Conservation (phyloP, 176 grass and related monocot genomes). For the Hsuehochloa calcarea region DNA sequence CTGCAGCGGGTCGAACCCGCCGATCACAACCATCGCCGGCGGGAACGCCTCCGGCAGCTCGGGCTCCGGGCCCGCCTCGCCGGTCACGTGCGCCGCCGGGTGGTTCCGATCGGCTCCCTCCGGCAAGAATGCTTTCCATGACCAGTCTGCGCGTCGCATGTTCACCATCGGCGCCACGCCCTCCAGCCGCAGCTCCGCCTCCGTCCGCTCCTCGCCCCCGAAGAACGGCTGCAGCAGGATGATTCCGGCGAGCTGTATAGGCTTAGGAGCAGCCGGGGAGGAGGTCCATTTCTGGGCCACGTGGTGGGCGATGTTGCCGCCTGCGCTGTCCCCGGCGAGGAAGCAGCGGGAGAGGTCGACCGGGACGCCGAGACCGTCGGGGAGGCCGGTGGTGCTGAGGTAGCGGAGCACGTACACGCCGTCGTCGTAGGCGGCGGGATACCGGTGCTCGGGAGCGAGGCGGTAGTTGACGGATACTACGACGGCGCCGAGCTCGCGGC, state of each 20-base stretch:
- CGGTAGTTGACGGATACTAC: slow-evolving; percentile 45
- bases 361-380: neutral
- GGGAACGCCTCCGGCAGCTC: slow-evolving; percentile 33
- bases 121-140: slow-evolving; percentile 34
- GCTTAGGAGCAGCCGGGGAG: neutral
- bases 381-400: neutral
- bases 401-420: slow-evolving; percentile 3
- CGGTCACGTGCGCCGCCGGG: slow-evolving; percentile 7
- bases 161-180: slow-evolving; percentile 7
- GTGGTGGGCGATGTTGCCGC: slow-evolving; percentile 65
- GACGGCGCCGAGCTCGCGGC: neutral
- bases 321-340: slow-evolving; percentile 60
- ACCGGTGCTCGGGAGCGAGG: slow-evolving; percentile 43
- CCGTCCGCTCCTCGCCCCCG: slow-evolving; percentile 40
- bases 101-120: slow-evolving; percentile 30
- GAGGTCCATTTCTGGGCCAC: slow-evolving; percentile 33
- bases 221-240: slow-evolving; percentile 51
- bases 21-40: slow-evolving; percentile 27
- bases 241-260: slow-evolving; percentile 31
- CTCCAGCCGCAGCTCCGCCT: slow-evolving; percentile 9
- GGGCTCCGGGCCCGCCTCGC: neutral
- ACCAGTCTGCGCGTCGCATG: neutral
- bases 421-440: slow-evolving; percentile 34
- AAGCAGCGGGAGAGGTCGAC: slow-evolving; percentile 48
- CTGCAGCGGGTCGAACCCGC: slow-evolving; percentile 35